Evolutionary conservation across 768 basidiomycete genomes (phyloP).

Genomic region (Leccinum arenicola): DNA sequence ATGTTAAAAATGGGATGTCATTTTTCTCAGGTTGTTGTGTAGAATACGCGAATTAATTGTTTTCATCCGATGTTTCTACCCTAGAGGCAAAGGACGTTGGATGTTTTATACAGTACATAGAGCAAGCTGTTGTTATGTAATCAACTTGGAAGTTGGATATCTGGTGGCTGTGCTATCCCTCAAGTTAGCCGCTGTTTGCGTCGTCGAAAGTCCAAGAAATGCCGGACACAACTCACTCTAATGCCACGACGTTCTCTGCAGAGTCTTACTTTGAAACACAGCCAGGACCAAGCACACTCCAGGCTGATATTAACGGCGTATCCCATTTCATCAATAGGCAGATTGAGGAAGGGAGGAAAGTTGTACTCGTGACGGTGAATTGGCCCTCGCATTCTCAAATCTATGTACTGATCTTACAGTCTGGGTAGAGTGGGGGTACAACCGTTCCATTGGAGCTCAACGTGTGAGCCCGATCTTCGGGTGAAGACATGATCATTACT

Average conservation of each 20-base stretch:
- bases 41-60: background rate
- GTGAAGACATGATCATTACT: slow-evolving; percentile 15
- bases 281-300: slow-evolving; percentile 68
- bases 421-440: slow-evolving; percentile 87
- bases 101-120: too few species aligned
- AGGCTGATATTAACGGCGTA: slow-evolving; percentile 62
- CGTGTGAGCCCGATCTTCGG: slow-evolving; percentile 65
- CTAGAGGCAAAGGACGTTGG: background rate
- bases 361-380: slow-evolving; percentile 93
- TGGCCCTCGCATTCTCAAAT: background rate
- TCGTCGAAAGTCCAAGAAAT: slow-evolving; percentile 7
- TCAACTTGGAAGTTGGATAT: background rate
- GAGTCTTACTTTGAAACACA: slow-evolving; percentile 91
- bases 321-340: slow-evolving; percentile 71
- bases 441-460: slow-evolving; percentile 98
- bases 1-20: background rate
- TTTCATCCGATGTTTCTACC: background rate
- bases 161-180: slow-evolving; percentile 13
- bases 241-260: slow-evolving; percentile 60
- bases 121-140: too few species aligned
- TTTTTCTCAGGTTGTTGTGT: background rate
- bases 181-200: background rate
- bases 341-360: slow-evolving; percentile 57
- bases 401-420: slow-evolving; percentile 13
- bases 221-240: slow-evolving; percentile 14